A percentile compares a stretch with the other conserved stretches of the same genome.
These are phyloP conservation scores for Mortierella sp. DNA, from an alignment of 371 early-diverging fungal species.

Conservation along the genomic window DNA sequence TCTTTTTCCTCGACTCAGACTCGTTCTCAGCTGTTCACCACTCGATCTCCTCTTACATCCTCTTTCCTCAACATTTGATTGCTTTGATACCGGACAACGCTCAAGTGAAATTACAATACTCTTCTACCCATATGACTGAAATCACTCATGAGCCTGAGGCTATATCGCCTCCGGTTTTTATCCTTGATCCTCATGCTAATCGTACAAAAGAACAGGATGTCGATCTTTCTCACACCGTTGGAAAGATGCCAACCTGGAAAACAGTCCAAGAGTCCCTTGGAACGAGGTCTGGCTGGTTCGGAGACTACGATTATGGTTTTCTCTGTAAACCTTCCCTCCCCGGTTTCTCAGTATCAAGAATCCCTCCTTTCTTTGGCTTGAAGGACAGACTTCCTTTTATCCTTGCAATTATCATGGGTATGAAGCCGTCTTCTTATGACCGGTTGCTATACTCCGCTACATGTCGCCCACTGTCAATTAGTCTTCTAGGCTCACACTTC, in stretches of 20 bases:
- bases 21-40: neutral
- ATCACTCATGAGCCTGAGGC: slow-evolving; percentile 38
- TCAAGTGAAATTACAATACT: neutral
- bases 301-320: slow-evolving; percentile 66
- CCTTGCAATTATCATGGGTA: slow-evolving; percentile 69
- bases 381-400: slow-evolving; percentile 67
- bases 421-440: neutral
- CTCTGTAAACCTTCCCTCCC: slow-evolving; percentile 65
- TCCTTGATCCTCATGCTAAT: slow-evolving; percentile 42
- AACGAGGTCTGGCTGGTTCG: slow-evolving; percentile 70
- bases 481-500: neutral
- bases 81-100: neutral
- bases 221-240: slow-evolving; percentile 43
- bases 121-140: slow-evolving; percentile 24
- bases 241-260: slow-evolving; percentile 35
- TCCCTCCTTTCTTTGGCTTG: slow-evolving; percentile 71
- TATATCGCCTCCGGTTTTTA: slow-evolving; percentile 24
- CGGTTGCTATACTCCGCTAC: too few relatives aligned
- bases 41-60: neutral
- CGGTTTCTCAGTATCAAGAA: slow-evolving; percentile 45
- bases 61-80: neutral
- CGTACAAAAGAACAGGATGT: slow-evolving; percentile 37
- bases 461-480: too few relatives aligned
- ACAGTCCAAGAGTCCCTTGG: slow-evolving; percentile 58
- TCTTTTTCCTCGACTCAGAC: slow-evolving; percentile 2